These are phyloP conservation scores for Yueomyces sp. DNA, from an alignment of 805 yeast genomes.

Conservation along the genomic window DNA sequence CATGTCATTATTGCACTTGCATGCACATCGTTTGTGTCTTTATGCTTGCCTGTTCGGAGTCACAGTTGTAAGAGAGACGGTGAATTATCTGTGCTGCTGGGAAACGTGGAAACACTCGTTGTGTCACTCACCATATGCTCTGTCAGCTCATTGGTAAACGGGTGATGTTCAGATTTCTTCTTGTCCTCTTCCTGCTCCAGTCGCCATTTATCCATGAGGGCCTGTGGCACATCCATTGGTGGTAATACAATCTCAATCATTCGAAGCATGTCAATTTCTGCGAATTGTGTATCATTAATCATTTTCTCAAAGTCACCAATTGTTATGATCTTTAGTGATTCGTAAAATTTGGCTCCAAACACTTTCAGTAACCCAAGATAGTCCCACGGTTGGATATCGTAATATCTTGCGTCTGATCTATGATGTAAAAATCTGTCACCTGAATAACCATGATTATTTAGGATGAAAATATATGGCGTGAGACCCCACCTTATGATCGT, in stretches of 20 bases:
- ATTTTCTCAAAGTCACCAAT: slow-evolving; percentile 36
- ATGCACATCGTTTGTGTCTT: too few species aligned
- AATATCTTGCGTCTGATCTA: slow-evolving; percentile 35
- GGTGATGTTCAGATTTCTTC: slow-evolving; percentile 1
- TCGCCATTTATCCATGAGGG: slow-evolving; percentile 16
- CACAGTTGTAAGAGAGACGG: too few species aligned
- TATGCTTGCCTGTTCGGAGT: too few species aligned
- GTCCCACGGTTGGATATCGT: slow-evolving; percentile 53
- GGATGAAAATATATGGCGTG: slow-evolving; percentile 43
- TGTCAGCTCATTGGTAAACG: neutral
- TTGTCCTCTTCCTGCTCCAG: slow-evolving; percentile 12
- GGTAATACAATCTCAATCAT: slow-evolving; percentile 46
- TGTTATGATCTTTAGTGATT: slow-evolving; percentile 31
- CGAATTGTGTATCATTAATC: slow-evolving; percentile 28
- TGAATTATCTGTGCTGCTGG: too few species aligned
- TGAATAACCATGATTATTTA: slow-evolving; percentile 56
- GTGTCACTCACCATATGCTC: too few species aligned
- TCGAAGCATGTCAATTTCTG: slow-evolving; percentile 32
- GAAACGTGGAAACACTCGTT: too few species aligned
- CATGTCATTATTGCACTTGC: too few species aligned
- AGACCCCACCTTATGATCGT: slow-evolving; percentile 42
- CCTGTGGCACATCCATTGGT: slow-evolving; percentile 44
- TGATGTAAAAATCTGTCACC: slow-evolving; percentile 53
- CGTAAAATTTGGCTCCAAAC: slow-evolving; percentile 43
- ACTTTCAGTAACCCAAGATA: slow-evolving; percentile 31